A percentile compares a stretch with the other conserved stretches of the same genome.
Conservation (phyloP, 2,329 filamentous ascomycete genomes). For the Colletotrichum sp. region DNA sequence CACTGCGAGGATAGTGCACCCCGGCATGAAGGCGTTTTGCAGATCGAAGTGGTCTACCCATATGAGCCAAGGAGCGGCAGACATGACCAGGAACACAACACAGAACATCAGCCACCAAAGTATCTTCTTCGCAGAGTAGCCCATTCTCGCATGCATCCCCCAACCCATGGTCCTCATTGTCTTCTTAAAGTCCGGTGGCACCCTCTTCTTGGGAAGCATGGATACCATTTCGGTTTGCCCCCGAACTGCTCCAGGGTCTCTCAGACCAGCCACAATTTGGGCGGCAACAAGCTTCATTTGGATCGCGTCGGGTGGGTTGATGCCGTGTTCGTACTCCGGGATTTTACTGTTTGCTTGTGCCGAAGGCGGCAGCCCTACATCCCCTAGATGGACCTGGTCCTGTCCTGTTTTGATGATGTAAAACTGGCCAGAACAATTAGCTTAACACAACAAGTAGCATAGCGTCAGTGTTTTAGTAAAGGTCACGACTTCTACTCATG, state of each 20-base stretch:
- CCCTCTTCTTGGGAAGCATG: rapidly evolving
- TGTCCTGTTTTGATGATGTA: no score
- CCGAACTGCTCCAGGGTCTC: rapidly evolving
- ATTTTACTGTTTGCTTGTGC: no score
- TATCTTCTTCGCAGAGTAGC: background rate
- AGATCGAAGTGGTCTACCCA: background rate
- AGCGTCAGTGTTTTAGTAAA: no score
- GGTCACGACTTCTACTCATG: no score
- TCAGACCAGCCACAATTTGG: rapidly evolving
- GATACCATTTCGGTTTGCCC: background rate
- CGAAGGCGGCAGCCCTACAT: no score
- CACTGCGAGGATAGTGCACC: no score
- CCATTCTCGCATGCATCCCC: background rate
- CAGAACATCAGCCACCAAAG: background rate
- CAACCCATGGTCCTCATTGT: background rate
- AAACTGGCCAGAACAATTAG: no score
- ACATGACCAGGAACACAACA: rapidly evolving
- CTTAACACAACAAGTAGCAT: no score
- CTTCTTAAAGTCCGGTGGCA: rapidly evolving
- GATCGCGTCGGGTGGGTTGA: no score
- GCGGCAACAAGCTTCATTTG: background rate
- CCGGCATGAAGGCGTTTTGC: no score
- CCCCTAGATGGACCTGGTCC: no score
- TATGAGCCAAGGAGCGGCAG: background rate
- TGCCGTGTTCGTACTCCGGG: no score